phyloP scores from a whole-genome alignment of 148 eudicot genomes.

The Persicaria tinctoria region DNA sequence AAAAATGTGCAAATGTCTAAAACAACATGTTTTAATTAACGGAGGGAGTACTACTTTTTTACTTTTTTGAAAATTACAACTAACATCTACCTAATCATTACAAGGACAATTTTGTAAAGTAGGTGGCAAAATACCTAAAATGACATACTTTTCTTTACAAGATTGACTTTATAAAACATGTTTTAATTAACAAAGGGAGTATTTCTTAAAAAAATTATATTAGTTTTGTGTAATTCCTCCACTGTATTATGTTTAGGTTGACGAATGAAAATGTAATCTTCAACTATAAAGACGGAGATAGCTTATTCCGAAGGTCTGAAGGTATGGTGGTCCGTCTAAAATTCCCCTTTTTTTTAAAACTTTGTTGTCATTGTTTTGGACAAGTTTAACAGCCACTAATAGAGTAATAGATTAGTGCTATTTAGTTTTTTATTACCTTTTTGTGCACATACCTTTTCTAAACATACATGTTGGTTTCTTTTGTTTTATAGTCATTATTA shows the following conservation, averaged over 20 bases:
- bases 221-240: background rate
- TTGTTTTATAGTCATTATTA: background rate
- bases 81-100: too few species aligned
- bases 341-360: background rate
- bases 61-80: too few species aligned
- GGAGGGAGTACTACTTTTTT: too few species aligned
- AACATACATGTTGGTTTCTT: background rate
- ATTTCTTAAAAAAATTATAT: background rate
- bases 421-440: background rate
- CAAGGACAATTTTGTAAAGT: too few species aligned
- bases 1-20: too few species aligned
- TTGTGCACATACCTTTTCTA: background rate
- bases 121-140: too few species aligned
- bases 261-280: conserved; percentile 75
- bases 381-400: background rate
- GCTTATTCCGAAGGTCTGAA: conserved; percentile 61
- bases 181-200: too few species aligned
- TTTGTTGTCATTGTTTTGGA: background rate
- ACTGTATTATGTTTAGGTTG: conserved; percentile 36
- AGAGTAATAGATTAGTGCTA: background rate
- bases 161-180: too few species aligned
- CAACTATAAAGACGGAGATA: conserved; percentile 71
- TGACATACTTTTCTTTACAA: too few species aligned
- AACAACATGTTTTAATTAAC: too few species aligned
- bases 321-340: conserved; percentile 29